Evolutionary conservation across 148 eudicot species (phyloP).

Genomic region (Chenopodium album): DNA sequence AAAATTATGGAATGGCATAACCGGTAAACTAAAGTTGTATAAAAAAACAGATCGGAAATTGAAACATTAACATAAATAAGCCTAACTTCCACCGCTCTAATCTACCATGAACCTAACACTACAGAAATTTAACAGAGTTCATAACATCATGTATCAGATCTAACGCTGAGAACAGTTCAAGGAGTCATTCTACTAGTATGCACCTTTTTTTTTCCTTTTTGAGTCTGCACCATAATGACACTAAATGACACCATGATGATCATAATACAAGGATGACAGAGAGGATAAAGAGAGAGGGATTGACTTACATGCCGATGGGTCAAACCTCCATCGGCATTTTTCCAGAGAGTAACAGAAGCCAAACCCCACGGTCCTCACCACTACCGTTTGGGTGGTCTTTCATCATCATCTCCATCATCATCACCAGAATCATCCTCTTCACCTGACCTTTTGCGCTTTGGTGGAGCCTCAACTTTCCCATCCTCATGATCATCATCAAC

Average conservation of each 20-base stretch:
- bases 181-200: slow-evolving; percentile 5
- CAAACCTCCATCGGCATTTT: slow-evolving; percentile 19
- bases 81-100: slow-evolving; percentile 8
- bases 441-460: slow-evolving; percentile 70
- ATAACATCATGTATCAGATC: slow-evolving; percentile 12
- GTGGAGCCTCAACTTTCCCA: slow-evolving; percentile 53
- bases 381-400: slow-evolving; percentile 82
- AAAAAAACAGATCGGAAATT: not conserved
- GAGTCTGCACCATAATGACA: slow-evolving; percentile 8
- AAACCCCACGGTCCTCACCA: not conserved
- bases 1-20: not conserved
- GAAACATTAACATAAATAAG: not conserved
- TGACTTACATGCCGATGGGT: slow-evolving; percentile 27
- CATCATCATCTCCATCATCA: slow-evolving; percentile 63
- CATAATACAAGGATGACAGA: slow-evolving; percentile 21
- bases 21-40: not conserved
- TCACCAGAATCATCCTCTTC: slow-evolving; percentile 68
- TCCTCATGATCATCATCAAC: slow-evolving; percentile 40
- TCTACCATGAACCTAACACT: slow-evolving; percentile 1
- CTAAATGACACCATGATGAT: slow-evolving; percentile 4
- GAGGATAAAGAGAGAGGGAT: slow-evolving; percentile 21
- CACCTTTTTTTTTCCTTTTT: not conserved
- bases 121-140: slow-evolving; percentile 7
- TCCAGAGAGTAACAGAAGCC: not conserved
- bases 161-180: not conserved